Percentiles rank a stretch among this genome's conserved stretches.
phyloP scores from a whole-genome alignment of 345 rosid genomes.

The Hirschfeldia incana region DNA sequence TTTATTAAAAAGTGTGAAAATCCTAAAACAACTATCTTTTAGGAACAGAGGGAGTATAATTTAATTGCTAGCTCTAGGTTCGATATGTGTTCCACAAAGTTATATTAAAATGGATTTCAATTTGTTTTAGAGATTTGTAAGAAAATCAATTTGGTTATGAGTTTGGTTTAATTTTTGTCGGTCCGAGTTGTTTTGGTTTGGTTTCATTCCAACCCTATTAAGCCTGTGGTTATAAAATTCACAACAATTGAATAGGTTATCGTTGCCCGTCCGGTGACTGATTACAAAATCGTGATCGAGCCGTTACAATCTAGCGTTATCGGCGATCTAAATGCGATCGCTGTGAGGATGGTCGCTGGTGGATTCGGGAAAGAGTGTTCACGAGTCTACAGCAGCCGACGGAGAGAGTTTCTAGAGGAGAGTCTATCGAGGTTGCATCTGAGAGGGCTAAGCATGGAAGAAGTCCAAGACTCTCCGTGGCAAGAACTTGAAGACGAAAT shows the following conservation, averaged over 20 bases:
- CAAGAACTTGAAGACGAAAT: slow-evolving; percentile 75
- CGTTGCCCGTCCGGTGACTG: slow-evolving; percentile 70
- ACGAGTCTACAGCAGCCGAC: slow-evolving; percentile 68
- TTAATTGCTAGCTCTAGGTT: too few species aligned
- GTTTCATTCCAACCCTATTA: background rate
- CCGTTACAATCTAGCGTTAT: slow-evolving; percentile 72
- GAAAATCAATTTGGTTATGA: too few species aligned
- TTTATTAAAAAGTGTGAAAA: too few species aligned
- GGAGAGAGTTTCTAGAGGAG: slow-evolving; percentile 84
- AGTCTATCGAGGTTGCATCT: slow-evolving; percentile 74
- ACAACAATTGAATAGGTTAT: slow-evolving; percentile 14
- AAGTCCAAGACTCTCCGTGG: slow-evolving; percentile 79
- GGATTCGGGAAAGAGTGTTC: slow-evolving; percentile 82
- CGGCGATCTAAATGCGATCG: slow-evolving; percentile 79
- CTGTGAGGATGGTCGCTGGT: slow-evolving; percentile 76
- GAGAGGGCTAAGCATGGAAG: slow-evolving; percentile 66
- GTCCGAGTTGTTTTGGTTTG: background rate
- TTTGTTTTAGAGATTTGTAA: too few species aligned
- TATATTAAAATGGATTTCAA: too few species aligned
- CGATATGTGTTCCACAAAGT: too few species aligned
- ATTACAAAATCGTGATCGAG: slow-evolving; percentile 73
- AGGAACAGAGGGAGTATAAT: too few species aligned
- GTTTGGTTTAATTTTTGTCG: background rate
- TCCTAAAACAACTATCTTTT: too few species aligned
- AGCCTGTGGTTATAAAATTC: background rate